Evolutionary conservation across 768 basidiomycete species (phyloP), one percentile per base, ranked within the genome.

Genomic region (Strobilomyces confusus): DNA sequence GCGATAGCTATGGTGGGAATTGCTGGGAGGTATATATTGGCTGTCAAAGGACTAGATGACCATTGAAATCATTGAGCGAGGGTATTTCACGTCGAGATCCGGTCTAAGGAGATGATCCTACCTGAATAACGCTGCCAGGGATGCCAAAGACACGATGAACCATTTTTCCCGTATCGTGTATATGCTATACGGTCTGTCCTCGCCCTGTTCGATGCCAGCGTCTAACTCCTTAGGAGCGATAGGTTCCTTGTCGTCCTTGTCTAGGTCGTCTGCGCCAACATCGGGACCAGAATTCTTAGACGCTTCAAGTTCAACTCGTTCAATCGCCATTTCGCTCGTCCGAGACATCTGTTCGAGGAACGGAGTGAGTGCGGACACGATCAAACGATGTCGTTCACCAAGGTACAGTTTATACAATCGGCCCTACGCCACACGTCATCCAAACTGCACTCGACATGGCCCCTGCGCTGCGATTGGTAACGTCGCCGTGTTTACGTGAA

Each of bases 21-120:
- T 13, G 84, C 88, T 7, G 89, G 89, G 44, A 89, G 81, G 64
- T 90, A 92, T 52, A 91, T 86, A 52, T 83, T 89, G 4, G 87
- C 77, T 2, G 88, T 87, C 12, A 90, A 70, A 0, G 87, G 86
- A 61, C 84, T 86, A 41, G 44, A 22, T 30, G 22, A 34, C 19
- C 22, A 38, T 17, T 5, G 38, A 15, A 9, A 17, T 44, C 13
- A 15, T 9, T 30, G 49, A 33, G 54, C 38, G 19, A 7, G 15
- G 8, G 36, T n/a, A 17, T 37, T 37, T 17, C 36, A n/a, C 33
- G 14, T 37, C 14, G 23, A 44, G 8, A 37, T 22, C 22, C 6
- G 17, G 19, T 17, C 17, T 15, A 50, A 5, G 9, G 43, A 32
- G 30, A 52, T 34, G 9, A 9, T 13, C 44, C 52, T 40, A 77